phyloP scores from a whole-genome alignment of 2,329 filamentous ascomycete species.

The Tolypocladium sp. region DNA sequence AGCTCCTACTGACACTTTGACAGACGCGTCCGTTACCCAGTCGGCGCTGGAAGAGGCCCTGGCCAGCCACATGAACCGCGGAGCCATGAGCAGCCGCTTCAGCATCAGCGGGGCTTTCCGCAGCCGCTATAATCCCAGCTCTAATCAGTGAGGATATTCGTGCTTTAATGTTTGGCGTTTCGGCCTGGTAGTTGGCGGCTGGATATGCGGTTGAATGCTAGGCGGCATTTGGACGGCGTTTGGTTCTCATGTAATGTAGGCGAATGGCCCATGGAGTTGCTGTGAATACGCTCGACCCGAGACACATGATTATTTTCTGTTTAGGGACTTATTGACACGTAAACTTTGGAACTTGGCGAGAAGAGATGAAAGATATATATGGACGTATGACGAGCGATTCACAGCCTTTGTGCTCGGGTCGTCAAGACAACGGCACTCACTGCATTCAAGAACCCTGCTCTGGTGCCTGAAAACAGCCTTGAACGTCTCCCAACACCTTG shows the following conservation, averaged over 20 bases:
- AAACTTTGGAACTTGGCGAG: not conserved
- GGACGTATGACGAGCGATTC: too few species aligned
- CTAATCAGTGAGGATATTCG: conserved; percentile 14
- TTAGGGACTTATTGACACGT: not conserved
- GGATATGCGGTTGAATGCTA: not conserved
- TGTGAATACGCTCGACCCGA: not conserved
- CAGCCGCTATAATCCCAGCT: conserved; percentile 45
- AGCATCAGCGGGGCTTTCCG: conserved; percentile 60
- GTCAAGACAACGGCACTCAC: too few species aligned
- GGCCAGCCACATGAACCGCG: conserved; percentile 41
- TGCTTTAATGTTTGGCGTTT: not conserved
- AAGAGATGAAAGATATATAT: not conserved
- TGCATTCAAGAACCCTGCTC: not conserved
- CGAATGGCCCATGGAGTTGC: not conserved
- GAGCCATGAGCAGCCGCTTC: conserved; percentile 36
- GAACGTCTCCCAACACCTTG: not conserved
- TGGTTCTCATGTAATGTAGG: not conserved
- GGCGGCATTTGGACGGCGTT: not conserved
- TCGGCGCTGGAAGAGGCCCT: conserved; percentile 72
- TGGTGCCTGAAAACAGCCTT: not conserved
- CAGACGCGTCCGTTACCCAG: conserved; percentile 72
- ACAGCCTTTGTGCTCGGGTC: too few species aligned
- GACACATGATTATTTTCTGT: too few species aligned
- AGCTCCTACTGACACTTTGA: not conserved
- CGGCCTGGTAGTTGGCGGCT: not conserved